These are phyloP conservation scores for Sordariomycetes sp. DNA, from an alignment of 2,329 filamentous ascomycete species.

Conservation along the genomic window DNA sequence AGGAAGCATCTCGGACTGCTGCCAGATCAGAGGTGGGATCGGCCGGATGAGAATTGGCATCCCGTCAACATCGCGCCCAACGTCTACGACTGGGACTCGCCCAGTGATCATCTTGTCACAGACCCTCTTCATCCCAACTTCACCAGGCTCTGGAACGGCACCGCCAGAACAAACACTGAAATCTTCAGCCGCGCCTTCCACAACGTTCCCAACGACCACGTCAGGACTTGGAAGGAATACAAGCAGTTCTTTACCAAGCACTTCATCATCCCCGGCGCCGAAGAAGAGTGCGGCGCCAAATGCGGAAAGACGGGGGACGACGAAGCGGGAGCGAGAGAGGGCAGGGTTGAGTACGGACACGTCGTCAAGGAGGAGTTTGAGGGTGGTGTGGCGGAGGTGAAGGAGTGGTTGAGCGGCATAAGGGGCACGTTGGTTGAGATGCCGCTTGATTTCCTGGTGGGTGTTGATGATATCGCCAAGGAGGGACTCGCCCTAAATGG, in stretches of 20 bases:
- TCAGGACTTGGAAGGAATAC: constrained; percentile 65
- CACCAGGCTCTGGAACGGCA: constrained; percentile 60
- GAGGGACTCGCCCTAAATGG: constrained; percentile 66
- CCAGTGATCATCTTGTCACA: constrained; percentile 57
- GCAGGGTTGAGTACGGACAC: constrained; percentile 74
- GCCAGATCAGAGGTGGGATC: constrained; percentile 61
- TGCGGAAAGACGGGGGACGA: constrained; percentile 25
- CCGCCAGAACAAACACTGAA: constrained; percentile 70
- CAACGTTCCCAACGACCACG: constrained; percentile 59
- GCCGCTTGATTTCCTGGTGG: constrained; percentile 79
- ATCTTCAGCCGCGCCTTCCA: constrained; percentile 79
- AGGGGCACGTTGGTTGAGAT: constrained; percentile 76
- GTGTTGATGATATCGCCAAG: constrained; percentile 76
- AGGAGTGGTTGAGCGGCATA: constrained; percentile 57
- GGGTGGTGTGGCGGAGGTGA: constrained; percentile 63
- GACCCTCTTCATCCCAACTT: constrained; percentile 67
- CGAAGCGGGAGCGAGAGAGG: constrained; percentile 40
- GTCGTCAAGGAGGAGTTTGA: constrained; percentile 73
- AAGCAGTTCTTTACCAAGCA: constrained; percentile 59
- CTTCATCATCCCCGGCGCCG: constrained; percentile 49
- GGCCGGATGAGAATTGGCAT: constrained; percentile 64
- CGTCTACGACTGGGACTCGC: constrained; percentile 61
- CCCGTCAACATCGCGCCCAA: constrained; percentile 65
- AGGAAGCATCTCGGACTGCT: constrained; percentile 85
- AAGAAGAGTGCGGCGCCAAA: no score